Evolutionary conservation across 1,284 basidiomycete species (phyloP), one percentile per base, ranked within the genome.

Genomic region (Rhizoctonia solani): DNA sequence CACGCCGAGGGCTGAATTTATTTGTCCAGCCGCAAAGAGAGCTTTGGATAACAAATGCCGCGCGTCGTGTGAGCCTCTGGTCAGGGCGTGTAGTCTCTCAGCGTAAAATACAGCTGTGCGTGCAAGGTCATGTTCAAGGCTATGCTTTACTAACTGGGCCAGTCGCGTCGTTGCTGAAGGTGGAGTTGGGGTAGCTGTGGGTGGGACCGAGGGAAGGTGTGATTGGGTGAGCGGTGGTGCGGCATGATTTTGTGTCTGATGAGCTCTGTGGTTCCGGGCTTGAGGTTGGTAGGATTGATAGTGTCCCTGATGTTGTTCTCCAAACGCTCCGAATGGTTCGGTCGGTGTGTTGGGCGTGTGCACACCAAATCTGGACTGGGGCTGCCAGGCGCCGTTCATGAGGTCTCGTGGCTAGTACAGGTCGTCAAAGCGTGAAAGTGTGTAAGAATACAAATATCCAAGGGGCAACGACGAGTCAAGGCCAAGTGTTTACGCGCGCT

Each of bases 21-120:
- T 83, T 74, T 92, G 89, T 50, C 84, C 85, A 71, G 87, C 82
- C 11, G 83, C 85, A 52, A 95, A 81, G 67, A 94, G 84, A 44
- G 88, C 84, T 47, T 85, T 87, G 70, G 92, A 90, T 79, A 92
- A 91, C 32, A 93, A 82, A 79, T 95, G 92, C 66, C 90, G 84
- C 71, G 90, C 86, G 76, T 93, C 90, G 75, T 94, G 92, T 76
- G 63, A 54, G 5, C 54, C 52, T 9, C 63, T 34, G 19, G 54
- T 66, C 27, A 66, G 63, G 19, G 63, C 34, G 41, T 54, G 41
- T n/a, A 55, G 52, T 2, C 89, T 80, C 77, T 92, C 90, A 44
- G 90, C 89, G 77, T 90, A 90, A 79, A 92, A 92, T 44, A 89
- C 82, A 47, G 90, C 90, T 49, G 89, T 86, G 76, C 84, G 85